A percentile compares a stretch with the other conserved stretches of the same genome.
These are phyloP conservation scores for Rubia peregrina DNA, from an alignment of 305 asterid genomes.

Conservation along the genomic window DNA sequence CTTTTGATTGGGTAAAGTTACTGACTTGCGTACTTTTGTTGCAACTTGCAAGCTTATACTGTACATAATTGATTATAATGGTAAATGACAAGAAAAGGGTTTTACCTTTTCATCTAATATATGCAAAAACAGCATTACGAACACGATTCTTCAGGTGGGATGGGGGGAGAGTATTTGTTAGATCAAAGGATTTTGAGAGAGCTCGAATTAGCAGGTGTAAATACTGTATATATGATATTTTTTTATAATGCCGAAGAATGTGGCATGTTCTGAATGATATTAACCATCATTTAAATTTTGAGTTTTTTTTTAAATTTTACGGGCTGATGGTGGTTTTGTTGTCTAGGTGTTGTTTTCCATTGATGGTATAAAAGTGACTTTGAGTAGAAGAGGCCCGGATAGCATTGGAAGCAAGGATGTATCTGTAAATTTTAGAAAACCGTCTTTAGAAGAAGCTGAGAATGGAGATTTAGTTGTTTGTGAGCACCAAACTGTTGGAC, in stretches of 20 bases:
- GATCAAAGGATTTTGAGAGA: neutral
- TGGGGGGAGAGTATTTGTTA: neutral
- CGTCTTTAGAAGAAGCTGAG: conserved; percentile 19
- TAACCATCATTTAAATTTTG: neutral
- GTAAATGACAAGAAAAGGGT: neutral
- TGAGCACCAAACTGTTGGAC: conserved; percentile 27
- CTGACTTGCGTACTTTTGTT: neutral
- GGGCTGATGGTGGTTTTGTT: conserved; percentile 20
- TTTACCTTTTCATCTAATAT: neutral
- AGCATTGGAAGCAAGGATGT: conserved; percentile 56
- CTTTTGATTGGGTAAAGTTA: neutral
- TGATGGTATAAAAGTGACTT: conserved; percentile 48
- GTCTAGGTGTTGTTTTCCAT: conserved; percentile 37
- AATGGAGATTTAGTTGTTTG: conserved; percentile 24
- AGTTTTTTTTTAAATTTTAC: neutral
- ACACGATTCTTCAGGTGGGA: neutral
- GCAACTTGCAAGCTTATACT: neutral
- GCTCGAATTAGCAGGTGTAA: neutral
- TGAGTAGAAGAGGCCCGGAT: conserved; percentile 85
- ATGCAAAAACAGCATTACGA: neutral
- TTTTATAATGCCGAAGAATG: neutral
- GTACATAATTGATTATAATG: neutral
- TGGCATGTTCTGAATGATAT: neutral
- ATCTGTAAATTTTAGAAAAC: conserved; percentile 24
- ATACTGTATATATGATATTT: neutral